Percentiles rank a stretch among this genome's conserved stretches.
Evolutionary conservation across 2,329 filamentous ascomycete genomes (phyloP).

Genomic region (Amauroascus verrucosus): DNA sequence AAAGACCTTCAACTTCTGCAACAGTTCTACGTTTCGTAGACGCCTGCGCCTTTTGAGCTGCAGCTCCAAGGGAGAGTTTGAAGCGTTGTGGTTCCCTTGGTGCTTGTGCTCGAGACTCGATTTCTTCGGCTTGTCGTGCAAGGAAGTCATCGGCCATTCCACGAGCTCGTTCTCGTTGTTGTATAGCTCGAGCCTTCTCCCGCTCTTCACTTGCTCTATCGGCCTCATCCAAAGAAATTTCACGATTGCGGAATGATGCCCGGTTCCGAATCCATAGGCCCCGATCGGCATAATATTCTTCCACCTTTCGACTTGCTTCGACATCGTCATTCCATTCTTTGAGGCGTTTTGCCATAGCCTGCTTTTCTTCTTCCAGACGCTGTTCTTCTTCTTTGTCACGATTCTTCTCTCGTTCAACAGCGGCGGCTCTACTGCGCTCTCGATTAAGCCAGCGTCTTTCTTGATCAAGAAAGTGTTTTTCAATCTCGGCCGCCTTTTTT

Average conservation of each 20-base stretch:
- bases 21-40: conserved; percentile 61
- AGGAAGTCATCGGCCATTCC: conserved; percentile 88
- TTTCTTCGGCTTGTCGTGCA: conserved; percentile 68
- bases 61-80: conserved; percentile 85
- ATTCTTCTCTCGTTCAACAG: conserved; percentile 72
- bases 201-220: conserved; percentile 71
- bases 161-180: conserved; percentile 64
- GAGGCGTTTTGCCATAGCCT: conserved; percentile 61
- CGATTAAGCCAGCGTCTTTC: conserved; percentile 86
- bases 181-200: conserved; percentile 58
- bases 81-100: conserved; percentile 59
- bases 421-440: conserved; percentile 71
- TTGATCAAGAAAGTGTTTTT: conserved; percentile 72
- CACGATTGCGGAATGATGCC: conserved; percentile 59
- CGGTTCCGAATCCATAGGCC: conserved; percentile 77
- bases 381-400: conserved; percentile 67
- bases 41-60: conserved; percentile 60
- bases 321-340: conserved; percentile 80
- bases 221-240: conserved; percentile 66
- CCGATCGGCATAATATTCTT: conserved; percentile 80
- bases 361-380: conserved; percentile 52
- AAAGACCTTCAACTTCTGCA: conserved; percentile 83
- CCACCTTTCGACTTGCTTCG: conserved; percentile 61
- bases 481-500: conserved; percentile 63
- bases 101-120: conserved; percentile 42